Base-by-base conservation (phyloP, 805 yeast species). In the Kurtzmaniella cleridarum region DNA sequence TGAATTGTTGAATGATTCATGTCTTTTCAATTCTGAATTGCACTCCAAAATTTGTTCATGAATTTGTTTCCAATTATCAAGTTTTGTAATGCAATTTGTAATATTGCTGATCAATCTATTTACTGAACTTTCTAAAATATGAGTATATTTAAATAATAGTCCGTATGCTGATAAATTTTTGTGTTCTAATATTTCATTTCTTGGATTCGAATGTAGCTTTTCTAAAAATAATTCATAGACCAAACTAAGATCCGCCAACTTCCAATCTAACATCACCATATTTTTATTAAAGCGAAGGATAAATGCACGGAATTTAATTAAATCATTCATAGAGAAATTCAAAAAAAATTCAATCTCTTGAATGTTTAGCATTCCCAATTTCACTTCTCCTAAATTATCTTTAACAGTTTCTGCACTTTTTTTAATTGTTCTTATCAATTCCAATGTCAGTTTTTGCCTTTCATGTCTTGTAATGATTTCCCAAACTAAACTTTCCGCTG, bases 321-420 rank as follows among this genome's bases (percentile, higher is more conserved):
- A 51, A 45, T 78, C 81, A 8, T 59, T 56, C 16, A 56, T 40
- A 0, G 81, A 69, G 42, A 63, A 77, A 28, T 62, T 64, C 24
- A 78, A 45, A 45, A 79, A 79, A 27, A 65, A 64, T 35, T 67
- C 72, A 39, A 74, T 71, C 36, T 67, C 79, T 11, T 47, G 48
- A 5, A 66, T 51, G 34, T 62, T 54, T 11, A 36, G 36, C 4
- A 36, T 38, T 1, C 55, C 44, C 34, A 58, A 38, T 42, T 41
- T 48, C 12, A 62, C 49, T 39, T 63, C 54, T 32, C 65, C 58
- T 41, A 47, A 41, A 42, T 48, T 38, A 46, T 34, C 29, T 46
- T 48, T 46, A 38, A 48, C 35, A 36, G 37, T 34, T 43, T 58
- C 59, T 33, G 50, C 54, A 17, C 39, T 36, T 12, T 43, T 43